A percentile compares a stretch with the other conserved stretches of the same genome.
phyloP scores from a whole-genome alignment of 2,329 filamentous ascomycete genomes.

The Orbilia ellipsospora region DNA sequence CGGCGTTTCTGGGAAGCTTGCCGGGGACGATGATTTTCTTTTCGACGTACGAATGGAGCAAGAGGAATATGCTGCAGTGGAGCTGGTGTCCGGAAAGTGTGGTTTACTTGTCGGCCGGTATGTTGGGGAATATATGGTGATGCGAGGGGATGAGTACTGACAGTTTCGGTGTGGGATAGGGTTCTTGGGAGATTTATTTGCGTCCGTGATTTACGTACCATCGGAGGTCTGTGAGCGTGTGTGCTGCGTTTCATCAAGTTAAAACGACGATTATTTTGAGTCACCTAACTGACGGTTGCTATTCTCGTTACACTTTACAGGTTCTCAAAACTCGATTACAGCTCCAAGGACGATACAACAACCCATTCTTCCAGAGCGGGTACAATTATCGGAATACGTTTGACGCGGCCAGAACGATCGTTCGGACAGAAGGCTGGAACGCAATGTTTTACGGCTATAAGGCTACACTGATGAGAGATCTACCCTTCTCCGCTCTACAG shows the following conservation, averaged over 20 bases:
- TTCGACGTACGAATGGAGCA: constrained; percentile 94
- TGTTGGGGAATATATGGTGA: constrained; percentile 56
- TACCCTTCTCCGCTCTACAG: constrained; percentile 94
- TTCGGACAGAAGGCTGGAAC: constrained; percentile 80
- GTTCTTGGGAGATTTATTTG: constrained; percentile 91
- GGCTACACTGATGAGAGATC: constrained; percentile 90
- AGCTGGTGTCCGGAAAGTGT: constrained; percentile 80
- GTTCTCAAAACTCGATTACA: constrained; percentile 95
- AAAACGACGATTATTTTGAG: background rate
- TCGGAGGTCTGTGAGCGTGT: constrained; percentile 72
- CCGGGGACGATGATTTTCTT: constrained; percentile 96
- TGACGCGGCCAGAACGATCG: constrained; percentile 86
- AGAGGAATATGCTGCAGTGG: constrained; percentile 84
- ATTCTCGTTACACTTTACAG: background rate
- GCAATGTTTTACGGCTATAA: constrained; percentile 98
- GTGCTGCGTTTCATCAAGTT: constrained; percentile 6
- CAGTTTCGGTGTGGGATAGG: constrained; percentile 63
- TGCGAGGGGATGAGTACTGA: constrained; percentile 4
- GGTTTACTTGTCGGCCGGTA: constrained; percentile 86
- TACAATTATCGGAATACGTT: constrained; percentile 93
- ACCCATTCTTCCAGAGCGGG: constrained; percentile 89
- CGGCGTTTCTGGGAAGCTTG: constrained; percentile 90
- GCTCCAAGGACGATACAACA: constrained; percentile 93
- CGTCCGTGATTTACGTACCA: constrained; percentile 92
- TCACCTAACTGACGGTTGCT: background rate